phyloP scores from a whole-genome alignment of 495 filamentous ascomycete species.

The Aspergillus egyptiacus region DNA sequence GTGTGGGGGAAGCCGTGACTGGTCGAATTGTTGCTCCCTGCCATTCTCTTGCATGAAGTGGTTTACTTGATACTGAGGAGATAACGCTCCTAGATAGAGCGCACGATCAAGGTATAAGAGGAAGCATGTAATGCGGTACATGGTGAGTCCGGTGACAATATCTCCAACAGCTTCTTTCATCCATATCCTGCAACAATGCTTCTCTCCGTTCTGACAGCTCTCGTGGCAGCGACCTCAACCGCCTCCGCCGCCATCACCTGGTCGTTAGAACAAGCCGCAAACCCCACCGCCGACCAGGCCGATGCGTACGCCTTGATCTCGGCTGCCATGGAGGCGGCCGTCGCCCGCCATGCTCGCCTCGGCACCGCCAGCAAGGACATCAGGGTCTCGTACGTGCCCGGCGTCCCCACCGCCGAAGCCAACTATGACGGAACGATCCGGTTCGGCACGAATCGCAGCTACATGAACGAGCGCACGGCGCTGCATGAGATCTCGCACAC shows the following conservation, averaged over 20 bases:
- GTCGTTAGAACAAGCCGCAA: slow-evolving; percentile 1
- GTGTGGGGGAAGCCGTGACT: no score
- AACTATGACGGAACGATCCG: slow-evolving; percentile 7
- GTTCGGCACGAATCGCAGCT: slow-evolving; percentile 7
- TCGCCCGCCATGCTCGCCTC: slow-evolving; percentile 7
- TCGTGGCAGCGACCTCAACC: neutral
- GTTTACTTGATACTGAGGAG: no score
- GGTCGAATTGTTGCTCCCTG: no score
- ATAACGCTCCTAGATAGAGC: no score
- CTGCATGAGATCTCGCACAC: slow-evolving; percentile 13
- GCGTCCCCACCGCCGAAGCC: slow-evolving; percentile 10
- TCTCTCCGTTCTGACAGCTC: neutral
- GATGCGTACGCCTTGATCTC: slow-evolving; percentile 2
- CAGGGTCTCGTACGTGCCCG: slow-evolving; percentile 6
- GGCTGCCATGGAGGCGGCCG: slow-evolving; percentile 8
- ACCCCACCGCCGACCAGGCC: slow-evolving; percentile 2
- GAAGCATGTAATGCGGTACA: no score
- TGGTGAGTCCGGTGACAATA: no score
- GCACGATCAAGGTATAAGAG: no score
- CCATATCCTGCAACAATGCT: no score
- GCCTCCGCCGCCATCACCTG: slow-evolving; percentile 7
- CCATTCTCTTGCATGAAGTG: no score
- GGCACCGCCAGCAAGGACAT: slow-evolving; percentile 3
- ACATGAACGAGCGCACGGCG: slow-evolving; percentile 11
- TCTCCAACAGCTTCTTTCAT: no score